Percentiles rank a stretch among this genome's conserved stretches.
phyloP scores from a whole-genome alignment of 2,329 filamentous ascomycete genomes.

The Colletotrichum liriopes region DNA sequence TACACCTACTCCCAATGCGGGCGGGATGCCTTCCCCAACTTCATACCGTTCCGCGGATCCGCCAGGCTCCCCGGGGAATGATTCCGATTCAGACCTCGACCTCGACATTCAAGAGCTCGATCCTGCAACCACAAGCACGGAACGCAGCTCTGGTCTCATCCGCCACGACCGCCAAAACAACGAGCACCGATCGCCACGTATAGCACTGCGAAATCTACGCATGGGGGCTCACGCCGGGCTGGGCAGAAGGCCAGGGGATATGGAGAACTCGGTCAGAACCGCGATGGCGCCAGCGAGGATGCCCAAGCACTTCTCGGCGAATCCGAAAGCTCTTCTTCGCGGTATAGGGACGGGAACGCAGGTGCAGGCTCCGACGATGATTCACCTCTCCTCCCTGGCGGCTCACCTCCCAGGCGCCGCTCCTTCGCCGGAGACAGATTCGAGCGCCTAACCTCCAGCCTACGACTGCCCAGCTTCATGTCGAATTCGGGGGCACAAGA shows the following conservation, averaged over 20 bases:
- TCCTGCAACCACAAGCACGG: constrained; percentile 61
- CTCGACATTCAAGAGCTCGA: constrained; percentile 87
- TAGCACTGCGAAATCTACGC: constrained; percentile 80
- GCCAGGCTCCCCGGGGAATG: constrained; percentile 76
- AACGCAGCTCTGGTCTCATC: constrained; percentile 49
- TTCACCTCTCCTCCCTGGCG: constrained; percentile 77
- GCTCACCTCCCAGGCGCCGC: constrained; percentile 51
- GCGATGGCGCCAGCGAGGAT: constrained; percentile 76
- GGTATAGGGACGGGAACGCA: constrained; percentile 72
- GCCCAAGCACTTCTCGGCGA: constrained; percentile 77
- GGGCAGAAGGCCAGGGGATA: constrained; percentile 71
- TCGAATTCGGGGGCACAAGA: constrained; percentile 55
- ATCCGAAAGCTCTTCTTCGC: constrained; percentile 67
- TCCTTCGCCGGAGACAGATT: constrained; percentile 59
- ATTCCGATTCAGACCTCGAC: constrained; percentile 85
- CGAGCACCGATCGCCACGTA: constrained; percentile 68
- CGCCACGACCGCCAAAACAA: constrained; percentile 67
- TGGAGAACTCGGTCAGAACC: constrained; percentile 72
- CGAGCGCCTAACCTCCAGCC: constrained; percentile 63
- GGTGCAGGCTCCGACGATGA: constrained; percentile 69
- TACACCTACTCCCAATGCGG: constrained; percentile 40
- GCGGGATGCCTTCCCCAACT: constrained; percentile 72
- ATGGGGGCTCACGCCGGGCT: constrained; percentile 74
- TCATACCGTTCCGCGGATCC: constrained; percentile 70
- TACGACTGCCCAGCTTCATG: constrained; percentile 80